These are phyloP conservation scores for Amanita rubescens DNA, from an alignment of 768 basidiomycete genomes.

Conservation along the genomic window DNA sequence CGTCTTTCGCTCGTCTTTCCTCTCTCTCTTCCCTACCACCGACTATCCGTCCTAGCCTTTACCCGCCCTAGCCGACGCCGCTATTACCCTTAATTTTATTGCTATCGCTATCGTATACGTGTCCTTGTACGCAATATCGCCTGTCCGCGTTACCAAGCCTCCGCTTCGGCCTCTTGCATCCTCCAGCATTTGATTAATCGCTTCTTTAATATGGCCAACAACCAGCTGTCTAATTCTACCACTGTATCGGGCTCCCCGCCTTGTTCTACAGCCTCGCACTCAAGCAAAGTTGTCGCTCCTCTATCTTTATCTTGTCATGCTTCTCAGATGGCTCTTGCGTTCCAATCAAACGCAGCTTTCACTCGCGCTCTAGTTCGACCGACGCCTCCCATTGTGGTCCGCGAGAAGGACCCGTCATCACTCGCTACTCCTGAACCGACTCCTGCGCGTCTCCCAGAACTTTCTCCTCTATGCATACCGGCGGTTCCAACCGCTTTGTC, in stretches of 20 bases:
- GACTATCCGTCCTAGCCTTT: conserved; percentile 7
- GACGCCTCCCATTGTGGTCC: too few species aligned
- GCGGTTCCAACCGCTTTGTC: not conserved
- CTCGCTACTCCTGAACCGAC: not conserved
- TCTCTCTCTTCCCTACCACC: not conserved
- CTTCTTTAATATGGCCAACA: conserved; percentile 4
- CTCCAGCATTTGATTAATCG: conserved; percentile 1
- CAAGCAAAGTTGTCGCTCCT: not conserved
- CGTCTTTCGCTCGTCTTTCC: not conserved
- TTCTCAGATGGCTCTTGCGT: conserved; percentile 3
- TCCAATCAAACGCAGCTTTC: conserved; percentile 5
- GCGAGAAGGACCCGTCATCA: too few species aligned
- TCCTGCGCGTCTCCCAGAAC: not conserved
- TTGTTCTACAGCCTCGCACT: not conserved
- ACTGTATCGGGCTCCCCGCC: not conserved
- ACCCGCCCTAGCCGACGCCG: conserved; percentile 5
- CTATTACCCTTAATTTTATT: conserved; percentile 8
- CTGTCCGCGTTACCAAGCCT: conserved; percentile 6
- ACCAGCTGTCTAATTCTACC: not conserved
- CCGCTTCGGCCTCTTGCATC: not conserved
- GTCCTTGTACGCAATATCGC: conserved; percentile 9
- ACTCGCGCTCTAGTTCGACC: not conserved
- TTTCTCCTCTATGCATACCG: conserved; percentile 5
- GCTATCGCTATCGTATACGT: conserved; percentile 9
- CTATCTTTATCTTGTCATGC: conserved; percentile 6